A percentile compares a stretch with the other conserved stretches of the same genome.
phyloP scores from a whole-genome alignment of 345 rosid species.

The Gossypium bickii region DNA sequence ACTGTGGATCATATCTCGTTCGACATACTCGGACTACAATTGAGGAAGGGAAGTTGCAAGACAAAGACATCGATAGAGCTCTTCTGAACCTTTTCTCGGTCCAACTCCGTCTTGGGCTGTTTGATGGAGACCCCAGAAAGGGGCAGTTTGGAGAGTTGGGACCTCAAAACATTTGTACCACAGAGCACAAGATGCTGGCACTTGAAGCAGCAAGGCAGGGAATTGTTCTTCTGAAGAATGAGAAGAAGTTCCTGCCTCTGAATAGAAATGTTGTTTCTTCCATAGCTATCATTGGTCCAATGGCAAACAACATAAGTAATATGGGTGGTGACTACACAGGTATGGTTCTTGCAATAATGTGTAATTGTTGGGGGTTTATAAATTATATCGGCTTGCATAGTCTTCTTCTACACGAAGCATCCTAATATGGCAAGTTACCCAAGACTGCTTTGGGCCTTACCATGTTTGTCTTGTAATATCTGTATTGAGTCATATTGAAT shows the following conservation, averaged over 20 bases:
- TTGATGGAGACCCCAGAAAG: conserved; percentile 71
- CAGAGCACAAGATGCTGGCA: conserved; percentile 62
- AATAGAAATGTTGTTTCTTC: conserved; percentile 41
- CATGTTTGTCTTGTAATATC: background rate
- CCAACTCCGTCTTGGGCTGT: conserved; percentile 83
- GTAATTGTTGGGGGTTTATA: background rate
- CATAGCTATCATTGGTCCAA: conserved; percentile 79
- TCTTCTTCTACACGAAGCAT: background rate
- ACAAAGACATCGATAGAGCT: conserved; percentile 66
- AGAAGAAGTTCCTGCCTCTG: conserved; percentile 62
- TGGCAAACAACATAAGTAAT: conserved; percentile 50
- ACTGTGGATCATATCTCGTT: conserved; percentile 71
- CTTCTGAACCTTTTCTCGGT: conserved; percentile 72
- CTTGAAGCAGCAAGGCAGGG: conserved; percentile 87
- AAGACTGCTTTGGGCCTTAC: background rate
- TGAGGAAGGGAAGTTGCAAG: conserved; percentile 55
- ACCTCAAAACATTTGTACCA: conserved; percentile 55
- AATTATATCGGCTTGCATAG: background rate
- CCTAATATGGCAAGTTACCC: background rate
- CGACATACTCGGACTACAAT: conserved; percentile 51
- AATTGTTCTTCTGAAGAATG: conserved; percentile 87
- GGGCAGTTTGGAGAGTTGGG: conserved; percentile 60
- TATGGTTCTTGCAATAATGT: conserved; percentile 16
- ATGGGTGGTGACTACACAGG: conserved; percentile 86
- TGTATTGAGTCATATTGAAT: background rate